Evolutionary conservation across 108 stramenopile genomes (phyloP).

Genomic region (Thalassiosira profunda): DNA sequence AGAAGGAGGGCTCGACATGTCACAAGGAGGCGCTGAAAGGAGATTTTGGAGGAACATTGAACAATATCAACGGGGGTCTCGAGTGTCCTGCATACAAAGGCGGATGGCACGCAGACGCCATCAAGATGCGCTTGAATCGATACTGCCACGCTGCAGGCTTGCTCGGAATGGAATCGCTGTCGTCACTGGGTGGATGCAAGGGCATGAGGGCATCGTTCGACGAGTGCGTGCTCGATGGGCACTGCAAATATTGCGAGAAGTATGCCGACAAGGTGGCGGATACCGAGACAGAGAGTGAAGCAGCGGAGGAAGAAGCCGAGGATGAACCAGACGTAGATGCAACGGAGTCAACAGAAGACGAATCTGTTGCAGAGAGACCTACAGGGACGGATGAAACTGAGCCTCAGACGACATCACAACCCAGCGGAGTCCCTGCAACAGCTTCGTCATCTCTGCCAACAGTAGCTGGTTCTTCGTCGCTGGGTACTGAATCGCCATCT

Average conservation of each 20-base stretch:
- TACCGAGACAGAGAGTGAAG: not conserved
- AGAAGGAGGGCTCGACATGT: slow-evolving; percentile 47
- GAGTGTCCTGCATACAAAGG: slow-evolving; percentile 49
- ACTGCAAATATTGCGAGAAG: slow-evolving; percentile 37
- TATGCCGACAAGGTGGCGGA: not conserved
- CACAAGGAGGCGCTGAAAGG: slow-evolving; percentile 45
- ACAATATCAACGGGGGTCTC: slow-evolving; percentile 43
- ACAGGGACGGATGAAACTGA: too few species aligned
- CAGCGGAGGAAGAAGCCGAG: not conserved
- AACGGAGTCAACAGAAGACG: slow-evolving; percentile 2
- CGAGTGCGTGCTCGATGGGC: slow-evolving; percentile 39
- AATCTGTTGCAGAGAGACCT: not conserved
- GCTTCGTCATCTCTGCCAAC: not conserved
- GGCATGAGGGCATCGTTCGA: slow-evolving; percentile 35
- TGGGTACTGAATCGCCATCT: too few species aligned
- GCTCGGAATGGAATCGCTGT: slow-evolving; percentile 24
- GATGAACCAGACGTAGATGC: too few species aligned
- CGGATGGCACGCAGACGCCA: slow-evolving; percentile 36
- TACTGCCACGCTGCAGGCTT: slow-evolving; percentile 41
- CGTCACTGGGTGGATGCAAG: slow-evolving; percentile 41
- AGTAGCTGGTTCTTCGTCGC: not conserved
- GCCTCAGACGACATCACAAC: too few species aligned
- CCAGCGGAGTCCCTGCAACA: too few species aligned
- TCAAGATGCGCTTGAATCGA: slow-evolving; percentile 48
- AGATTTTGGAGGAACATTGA: slow-evolving; percentile 46